Evolutionary conservation across 306 rosid genomes (phyloP).

Genomic region (Dryas drummondii): DNA sequence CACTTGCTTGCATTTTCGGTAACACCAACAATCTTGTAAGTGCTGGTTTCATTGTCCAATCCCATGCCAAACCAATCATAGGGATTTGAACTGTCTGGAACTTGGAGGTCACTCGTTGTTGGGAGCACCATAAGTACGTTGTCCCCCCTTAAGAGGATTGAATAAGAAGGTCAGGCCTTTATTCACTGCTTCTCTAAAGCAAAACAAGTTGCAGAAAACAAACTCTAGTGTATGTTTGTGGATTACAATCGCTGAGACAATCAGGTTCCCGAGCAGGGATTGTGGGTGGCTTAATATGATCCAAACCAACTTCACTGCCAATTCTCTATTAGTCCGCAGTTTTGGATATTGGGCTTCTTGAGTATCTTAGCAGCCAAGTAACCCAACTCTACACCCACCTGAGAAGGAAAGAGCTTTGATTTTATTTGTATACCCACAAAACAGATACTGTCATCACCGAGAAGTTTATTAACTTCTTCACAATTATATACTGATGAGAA

Average conservation of each 20-base stretch:
- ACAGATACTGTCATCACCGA: not conserved
- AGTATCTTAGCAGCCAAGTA: conserved; percentile 10
- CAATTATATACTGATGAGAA: too few species aligned
- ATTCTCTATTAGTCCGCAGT: not conserved
- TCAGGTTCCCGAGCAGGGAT: too few species aligned
- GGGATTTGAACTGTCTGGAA: too few species aligned
- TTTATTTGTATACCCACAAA: not conserved
- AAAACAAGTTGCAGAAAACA: too few species aligned
- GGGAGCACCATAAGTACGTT: too few species aligned
- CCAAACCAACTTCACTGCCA: conserved; percentile 17
- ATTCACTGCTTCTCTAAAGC: too few species aligned
- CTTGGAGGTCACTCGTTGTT: too few species aligned
- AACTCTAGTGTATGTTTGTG: too few species aligned
- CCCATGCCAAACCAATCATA: not conserved
- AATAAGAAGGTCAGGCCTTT: too few species aligned
- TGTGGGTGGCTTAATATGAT: not conserved
- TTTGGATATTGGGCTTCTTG: not conserved
- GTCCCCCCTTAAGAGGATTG: too few species aligned
- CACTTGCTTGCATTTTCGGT: not conserved
- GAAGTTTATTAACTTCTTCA: not conserved
- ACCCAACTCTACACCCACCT: not conserved
- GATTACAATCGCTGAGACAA: too few species aligned
- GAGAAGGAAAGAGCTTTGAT: too few species aligned
- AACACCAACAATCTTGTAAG: not conserved
- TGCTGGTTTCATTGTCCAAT: not conserved